A percentile compares a stretch with the other conserved stretches of the same genome.
Evolutionary conservation across 805 yeast species (phyloP).

Genomic region (Metschnikowia matae): DNA sequence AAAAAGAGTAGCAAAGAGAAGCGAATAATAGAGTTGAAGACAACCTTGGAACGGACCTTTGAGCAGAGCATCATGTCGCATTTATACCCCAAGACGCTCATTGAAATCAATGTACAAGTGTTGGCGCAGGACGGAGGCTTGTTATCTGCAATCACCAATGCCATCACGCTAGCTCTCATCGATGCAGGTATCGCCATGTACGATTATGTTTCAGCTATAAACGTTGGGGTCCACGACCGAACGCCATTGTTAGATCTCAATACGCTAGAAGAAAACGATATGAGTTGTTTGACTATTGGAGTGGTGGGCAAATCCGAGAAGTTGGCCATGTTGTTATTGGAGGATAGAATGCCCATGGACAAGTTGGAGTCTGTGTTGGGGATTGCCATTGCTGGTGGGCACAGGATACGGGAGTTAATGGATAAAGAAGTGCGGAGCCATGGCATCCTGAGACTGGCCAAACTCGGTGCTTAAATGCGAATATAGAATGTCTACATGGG

Average conservation of each 20-base stretch:
- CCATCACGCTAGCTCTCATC: constrained; percentile 81
- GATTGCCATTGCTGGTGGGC: constrained; percentile 84
- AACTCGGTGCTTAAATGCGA: constrained; percentile 20
- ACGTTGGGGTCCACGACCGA: constrained; percentile 76
- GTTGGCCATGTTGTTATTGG: constrained; percentile 70
- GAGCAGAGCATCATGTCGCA: constrained; percentile 69
- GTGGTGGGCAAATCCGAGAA: constrained; percentile 80
- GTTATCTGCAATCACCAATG: constrained; percentile 73
- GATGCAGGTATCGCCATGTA: constrained; percentile 96
- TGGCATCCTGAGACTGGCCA: constrained; percentile 56
- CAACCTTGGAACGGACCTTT: constrained; percentile 65
- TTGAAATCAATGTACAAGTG: constrained; percentile 72
- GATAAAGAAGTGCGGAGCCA: constrained; percentile 76
- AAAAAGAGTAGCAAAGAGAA: constrained; percentile 66
- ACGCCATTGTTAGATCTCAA: constrained; percentile 78
- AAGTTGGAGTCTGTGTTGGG: constrained; percentile 70
- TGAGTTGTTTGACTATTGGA: constrained; percentile 78
- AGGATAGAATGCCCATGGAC: constrained; percentile 82
- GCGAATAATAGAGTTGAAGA: constrained; percentile 62
- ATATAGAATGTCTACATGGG: not conserved
- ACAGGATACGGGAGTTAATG: constrained; percentile 77
- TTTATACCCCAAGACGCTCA: constrained; percentile 77
- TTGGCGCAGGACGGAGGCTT: constrained; percentile 89
- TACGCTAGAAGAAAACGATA: constrained; percentile 75
- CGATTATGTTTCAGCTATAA: constrained; percentile 79